These are phyloP conservation scores for Earliella scabrosa DNA, from an alignment of 1,284 basidiomycete genomes.

Conservation along the genomic window DNA sequence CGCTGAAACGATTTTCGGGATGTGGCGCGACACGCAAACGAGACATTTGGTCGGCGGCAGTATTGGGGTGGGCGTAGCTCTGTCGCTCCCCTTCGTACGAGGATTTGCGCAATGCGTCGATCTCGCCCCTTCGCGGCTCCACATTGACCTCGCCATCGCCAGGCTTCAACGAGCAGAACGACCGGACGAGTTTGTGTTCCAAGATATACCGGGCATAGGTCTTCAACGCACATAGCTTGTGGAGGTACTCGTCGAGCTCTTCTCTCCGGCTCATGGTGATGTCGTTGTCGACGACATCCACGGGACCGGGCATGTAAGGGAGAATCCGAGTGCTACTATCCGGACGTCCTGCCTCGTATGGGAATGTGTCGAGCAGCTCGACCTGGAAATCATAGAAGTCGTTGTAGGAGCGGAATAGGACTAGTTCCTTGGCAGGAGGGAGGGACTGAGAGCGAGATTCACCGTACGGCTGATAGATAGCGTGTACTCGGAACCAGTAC, in stretches of 20 bases:
- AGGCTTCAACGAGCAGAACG: slow-evolving; percentile 86
- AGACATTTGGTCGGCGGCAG: slow-evolving; percentile 28
- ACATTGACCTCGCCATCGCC: slow-evolving; percentile 83
- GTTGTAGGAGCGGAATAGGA: slow-evolving; percentile 95
- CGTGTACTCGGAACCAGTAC: slow-evolving; percentile 97
- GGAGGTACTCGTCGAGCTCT: slow-evolving; percentile 91
- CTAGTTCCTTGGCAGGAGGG: slow-evolving; percentile 78
- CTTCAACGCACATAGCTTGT: slow-evolving; percentile 74
- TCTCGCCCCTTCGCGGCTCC: slow-evolving; percentile 58
- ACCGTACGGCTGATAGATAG: slow-evolving; percentile 83
- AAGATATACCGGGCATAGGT: slow-evolving; percentile 79
- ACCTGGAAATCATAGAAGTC: slow-evolving; percentile 99
- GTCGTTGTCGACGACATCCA: slow-evolving; percentile 82
- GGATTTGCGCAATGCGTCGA: slow-evolving; percentile 53
- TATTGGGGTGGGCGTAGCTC: slow-evolving; percentile 36
- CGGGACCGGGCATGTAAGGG: slow-evolving; percentile 96
- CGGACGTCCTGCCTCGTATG: slow-evolving; percentile 85
- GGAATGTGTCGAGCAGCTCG: slow-evolving; percentile 83
- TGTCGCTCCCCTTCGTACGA: slow-evolving; percentile 13
- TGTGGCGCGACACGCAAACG: slow-evolving; percentile 26
- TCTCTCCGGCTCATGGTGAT: slow-evolving; percentile 82
- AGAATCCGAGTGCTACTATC: slow-evolving; percentile 73
- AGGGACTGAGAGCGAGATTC: slow-evolving; percentile 53
- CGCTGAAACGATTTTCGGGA: slow-evolving; percentile 24
- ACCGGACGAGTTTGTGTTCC: slow-evolving; percentile 80